A percentile compares a stretch with the other conserved stretches of the same genome.
Evolutionary conservation across 768 basidiomycete genomes (phyloP).

Genomic region (Mycena olivaceomarginata): DNA sequence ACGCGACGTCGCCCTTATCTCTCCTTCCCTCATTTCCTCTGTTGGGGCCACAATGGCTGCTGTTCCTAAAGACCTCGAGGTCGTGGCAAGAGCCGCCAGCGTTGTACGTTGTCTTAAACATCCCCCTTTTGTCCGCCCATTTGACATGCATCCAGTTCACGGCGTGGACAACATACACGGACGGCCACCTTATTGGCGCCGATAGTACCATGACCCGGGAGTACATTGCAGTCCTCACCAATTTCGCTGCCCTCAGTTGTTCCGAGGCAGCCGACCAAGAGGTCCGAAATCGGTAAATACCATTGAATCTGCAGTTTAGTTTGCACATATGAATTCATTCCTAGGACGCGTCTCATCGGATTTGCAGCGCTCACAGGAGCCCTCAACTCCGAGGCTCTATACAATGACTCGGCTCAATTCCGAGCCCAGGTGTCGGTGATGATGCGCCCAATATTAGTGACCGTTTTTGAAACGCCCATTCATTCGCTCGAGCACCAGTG

Average conservation of each 20-base stretch:
- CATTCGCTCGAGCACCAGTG: constrained; percentile 82
- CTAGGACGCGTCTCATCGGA: constrained; percentile 89
- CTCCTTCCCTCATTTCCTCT: constrained; percentile 80
- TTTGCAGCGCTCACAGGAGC: constrained; percentile 89
- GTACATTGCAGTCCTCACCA: constrained; percentile 80
- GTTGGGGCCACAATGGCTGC: constrained; percentile 75
- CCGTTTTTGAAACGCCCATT: constrained; percentile 79
- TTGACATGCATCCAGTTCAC: constrained; percentile 75
- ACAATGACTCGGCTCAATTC: constrained; percentile 83
- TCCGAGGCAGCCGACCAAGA: constrained; percentile 77
- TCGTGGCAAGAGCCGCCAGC: constrained; percentile 85
- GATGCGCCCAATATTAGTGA: constrained; percentile 81
- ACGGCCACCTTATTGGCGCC: constrained; percentile 88
- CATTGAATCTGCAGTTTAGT: not conserved
- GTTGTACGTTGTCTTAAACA: constrained; percentile 72
- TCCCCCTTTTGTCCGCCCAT: not conserved
- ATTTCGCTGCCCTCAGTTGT: constrained; percentile 79
- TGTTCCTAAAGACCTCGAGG: constrained; percentile 81
- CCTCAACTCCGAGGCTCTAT: constrained; percentile 89
- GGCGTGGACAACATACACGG: constrained; percentile 94
- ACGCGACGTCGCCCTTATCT: constrained; percentile 85
- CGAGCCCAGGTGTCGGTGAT: constrained; percentile 82
- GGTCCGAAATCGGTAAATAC: constrained; percentile 79
- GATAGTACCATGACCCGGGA: constrained; percentile 81
- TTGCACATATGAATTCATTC: constrained; percentile 31